Conservation (phyloP, 495 filamentous ascomycete genomes). For the Trichoderma erinaceum region DNA sequence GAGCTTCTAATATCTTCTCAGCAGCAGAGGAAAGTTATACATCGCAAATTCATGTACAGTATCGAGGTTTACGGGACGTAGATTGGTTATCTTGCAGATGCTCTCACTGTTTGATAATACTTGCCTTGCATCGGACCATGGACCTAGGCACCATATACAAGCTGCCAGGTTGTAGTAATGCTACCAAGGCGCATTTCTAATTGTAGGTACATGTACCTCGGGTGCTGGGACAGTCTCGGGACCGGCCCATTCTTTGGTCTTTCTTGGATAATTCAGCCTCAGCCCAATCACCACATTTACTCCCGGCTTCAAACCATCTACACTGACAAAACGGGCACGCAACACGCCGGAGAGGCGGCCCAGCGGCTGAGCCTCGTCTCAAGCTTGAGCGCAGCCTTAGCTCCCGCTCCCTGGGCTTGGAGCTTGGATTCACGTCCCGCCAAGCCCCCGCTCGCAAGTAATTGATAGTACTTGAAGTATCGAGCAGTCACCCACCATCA, state of each 20-base stretch:
- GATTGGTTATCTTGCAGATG: neutral
- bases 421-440: neutral
- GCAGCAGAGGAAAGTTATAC: neutral
- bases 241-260: no score
- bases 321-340: neutral
- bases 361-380: neutral
- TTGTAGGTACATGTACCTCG: no score
- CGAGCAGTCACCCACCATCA: neutral
- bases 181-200: no score
- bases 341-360: neutral
- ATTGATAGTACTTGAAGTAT: neutral
- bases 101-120: neutral
- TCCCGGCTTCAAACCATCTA: no score
- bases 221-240: no score
- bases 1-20: neutral
- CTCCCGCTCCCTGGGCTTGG: neutral
- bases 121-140: neutral
- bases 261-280: no score
- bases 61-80: no score
- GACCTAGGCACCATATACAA: neutral
- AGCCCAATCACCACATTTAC: no score
- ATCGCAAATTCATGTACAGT: neutral
- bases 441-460: neutral
- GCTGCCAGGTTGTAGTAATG: neutral
- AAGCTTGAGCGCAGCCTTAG: neutral